Conservation (phyloP, 2,329 filamentous ascomycete species). For the Fusarium sp. region DNA sequence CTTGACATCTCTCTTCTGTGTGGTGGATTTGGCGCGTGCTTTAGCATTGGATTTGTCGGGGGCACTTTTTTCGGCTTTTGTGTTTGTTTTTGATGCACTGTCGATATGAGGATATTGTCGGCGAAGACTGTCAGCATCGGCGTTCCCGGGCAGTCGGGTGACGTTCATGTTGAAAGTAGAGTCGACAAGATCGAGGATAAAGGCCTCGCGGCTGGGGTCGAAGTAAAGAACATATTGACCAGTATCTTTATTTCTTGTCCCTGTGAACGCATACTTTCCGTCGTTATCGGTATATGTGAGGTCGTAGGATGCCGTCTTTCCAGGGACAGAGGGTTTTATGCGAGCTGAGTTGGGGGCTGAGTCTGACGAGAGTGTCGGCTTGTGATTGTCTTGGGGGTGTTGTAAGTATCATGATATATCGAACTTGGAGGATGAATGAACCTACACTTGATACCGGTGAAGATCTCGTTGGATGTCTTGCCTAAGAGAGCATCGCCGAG, state of each 20-base stretch:
- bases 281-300: conserved; percentile 64
- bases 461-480: conserved; percentile 65
- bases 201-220: conserved; percentile 76
- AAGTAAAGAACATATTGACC: conserved; percentile 77
- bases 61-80: conserved; percentile 11
- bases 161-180: conserved; percentile 91
- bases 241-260: conserved; percentile 64
- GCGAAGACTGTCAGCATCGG: conserved; percentile 69
- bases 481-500: conserved; percentile 70
- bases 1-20: conserved; percentile 45
- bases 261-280: conserved; percentile 68
- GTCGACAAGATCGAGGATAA: conserved; percentile 83
- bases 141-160: conserved; percentile 71
- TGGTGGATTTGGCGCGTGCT: conserved; percentile 35
- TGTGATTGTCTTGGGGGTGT: conserved; percentile 68
- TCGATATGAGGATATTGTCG: conserved; percentile 74
- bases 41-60: conserved; percentile 40
- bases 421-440: background rate
- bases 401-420: background rate
- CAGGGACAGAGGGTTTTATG: conserved; percentile 60
- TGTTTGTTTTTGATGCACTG: conserved; percentile 31
- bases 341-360: conserved; percentile 59
- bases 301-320: conserved; percentile 64
- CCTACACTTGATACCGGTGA: conserved; percentile 69
- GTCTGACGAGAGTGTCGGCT: conserved; percentile 61